These are phyloP conservation scores for Aspergillus unguis DNA, from an alignment of 2,329 filamentous ascomycete species.

Conservation along the genomic window DNA sequence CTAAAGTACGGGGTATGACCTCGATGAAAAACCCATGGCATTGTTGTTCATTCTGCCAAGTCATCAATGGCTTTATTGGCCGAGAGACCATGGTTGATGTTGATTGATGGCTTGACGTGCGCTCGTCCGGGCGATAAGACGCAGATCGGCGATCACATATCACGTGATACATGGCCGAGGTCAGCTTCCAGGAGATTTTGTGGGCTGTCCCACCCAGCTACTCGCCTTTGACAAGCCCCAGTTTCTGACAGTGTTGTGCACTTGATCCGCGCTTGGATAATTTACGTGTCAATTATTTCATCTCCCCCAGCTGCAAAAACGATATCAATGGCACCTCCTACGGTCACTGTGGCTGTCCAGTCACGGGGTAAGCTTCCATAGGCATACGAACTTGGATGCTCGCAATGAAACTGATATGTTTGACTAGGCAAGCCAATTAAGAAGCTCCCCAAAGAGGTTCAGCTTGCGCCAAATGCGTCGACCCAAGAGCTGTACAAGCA, in stretches of 20 bases:
- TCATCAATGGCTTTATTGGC: not conserved
- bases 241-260: not conserved
- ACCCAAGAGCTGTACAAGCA: constrained; percentile 56
- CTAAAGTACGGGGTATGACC: not conserved
- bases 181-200: not conserved
- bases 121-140: too few relatives aligned
- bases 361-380: constrained; percentile 39
- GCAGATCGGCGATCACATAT: too few relatives aligned
- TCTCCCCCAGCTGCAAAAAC: not conserved
- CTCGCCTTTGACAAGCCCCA: not conserved
- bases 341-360: constrained; percentile 39
- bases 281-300: not conserved
- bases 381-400: not conserved
- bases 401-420: constrained; percentile 14
- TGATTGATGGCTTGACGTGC: not conserved
- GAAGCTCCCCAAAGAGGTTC: constrained; percentile 56
- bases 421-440: constrained; percentile 59
- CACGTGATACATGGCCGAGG: too few relatives aligned
- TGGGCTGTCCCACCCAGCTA: not conserved
- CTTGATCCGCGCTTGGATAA: not conserved
- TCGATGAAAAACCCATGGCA: not conserved
- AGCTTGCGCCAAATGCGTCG: constrained; percentile 50
- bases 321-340: constrained; percentile 33
- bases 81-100: too few relatives aligned
- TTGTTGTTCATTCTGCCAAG: not conserved